phyloP scores from a whole-genome alignment of 495 filamentous ascomycete species.

The Penicillium angulare region DNA sequence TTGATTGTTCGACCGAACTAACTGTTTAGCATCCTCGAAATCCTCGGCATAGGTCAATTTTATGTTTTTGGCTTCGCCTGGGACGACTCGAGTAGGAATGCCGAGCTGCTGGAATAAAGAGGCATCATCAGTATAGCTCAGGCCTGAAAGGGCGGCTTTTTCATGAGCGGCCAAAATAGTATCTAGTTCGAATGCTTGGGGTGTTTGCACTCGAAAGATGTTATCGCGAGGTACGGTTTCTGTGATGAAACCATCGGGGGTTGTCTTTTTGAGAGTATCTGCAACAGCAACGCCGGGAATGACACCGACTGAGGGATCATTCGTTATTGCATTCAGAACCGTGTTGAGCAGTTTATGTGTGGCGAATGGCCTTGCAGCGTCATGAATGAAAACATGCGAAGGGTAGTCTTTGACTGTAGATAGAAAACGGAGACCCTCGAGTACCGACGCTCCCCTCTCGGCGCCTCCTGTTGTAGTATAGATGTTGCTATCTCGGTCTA shows the following conservation, averaged over 20 bases:
- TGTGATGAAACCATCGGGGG: slow-evolving; percentile 3
- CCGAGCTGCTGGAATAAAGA: slow-evolving; percentile 3
- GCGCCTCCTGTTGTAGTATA: slow-evolving; percentile 3
- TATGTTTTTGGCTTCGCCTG: slow-evolving; percentile 4
- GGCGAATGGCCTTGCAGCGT: slow-evolving; percentile 8
- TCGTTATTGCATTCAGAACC: background rate
- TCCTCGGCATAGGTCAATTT: slow-evolving; percentile 8
- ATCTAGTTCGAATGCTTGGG: slow-evolving; percentile 4
- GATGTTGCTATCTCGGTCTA: slow-evolving; percentile 5
- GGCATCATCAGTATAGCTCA: slow-evolving; percentile 6
- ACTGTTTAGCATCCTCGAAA: slow-evolving; percentile 4
- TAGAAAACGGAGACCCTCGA: slow-evolving; percentile 8
- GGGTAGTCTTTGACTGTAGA: background rate
- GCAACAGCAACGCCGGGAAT: slow-evolving; percentile 8
- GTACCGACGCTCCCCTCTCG: slow-evolving; percentile 5
- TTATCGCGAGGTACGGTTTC: slow-evolving; percentile 6
- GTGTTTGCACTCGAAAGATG: slow-evolving; percentile 7
- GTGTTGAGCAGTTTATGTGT: background rate
- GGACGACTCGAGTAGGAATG: slow-evolving; percentile 2
- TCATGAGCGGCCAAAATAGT: slow-evolving; percentile 2
- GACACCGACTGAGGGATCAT: slow-evolving; percentile 3
- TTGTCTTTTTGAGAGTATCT: slow-evolving; percentile 5
- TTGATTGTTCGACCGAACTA: background rate
- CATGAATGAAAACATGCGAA: slow-evolving; percentile 14
- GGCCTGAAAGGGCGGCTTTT: background rate